Evolutionary conservation across 495 filamentous ascomycete genomes (phyloP).

Genomic region (Ascodesmis nigricans): DNA sequence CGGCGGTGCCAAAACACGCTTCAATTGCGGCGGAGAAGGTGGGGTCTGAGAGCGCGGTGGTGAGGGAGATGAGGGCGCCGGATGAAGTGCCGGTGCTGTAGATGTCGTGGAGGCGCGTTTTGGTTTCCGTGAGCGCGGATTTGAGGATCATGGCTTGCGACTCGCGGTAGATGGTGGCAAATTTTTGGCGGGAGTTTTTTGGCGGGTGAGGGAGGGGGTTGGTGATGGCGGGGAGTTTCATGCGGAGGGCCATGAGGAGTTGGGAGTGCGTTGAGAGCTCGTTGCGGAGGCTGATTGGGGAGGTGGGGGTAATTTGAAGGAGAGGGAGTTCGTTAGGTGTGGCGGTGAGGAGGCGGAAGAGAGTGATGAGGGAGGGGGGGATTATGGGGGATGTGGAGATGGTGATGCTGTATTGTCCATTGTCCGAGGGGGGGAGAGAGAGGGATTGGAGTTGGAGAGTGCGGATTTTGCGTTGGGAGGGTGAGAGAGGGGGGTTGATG

Average conservation of each 20-base stretch:
- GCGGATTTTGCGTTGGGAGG: slow-evolving; percentile 6
- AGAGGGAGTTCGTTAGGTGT: slow-evolving; percentile 6
- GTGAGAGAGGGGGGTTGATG: slow-evolving; percentile 15
- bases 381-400: background rate
- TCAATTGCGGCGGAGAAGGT: slow-evolving; percentile 8
- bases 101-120: too few species aligned
- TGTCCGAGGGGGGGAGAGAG: background rate
- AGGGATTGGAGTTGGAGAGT: slow-evolving; percentile 4
- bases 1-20: slow-evolving; percentile 9
- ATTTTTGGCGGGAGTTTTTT: slow-evolving; percentile 2
- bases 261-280: slow-evolving; percentile 13
- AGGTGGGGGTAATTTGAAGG: slow-evolving; percentile 4
- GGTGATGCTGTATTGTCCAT: slow-evolving; percentile 10
- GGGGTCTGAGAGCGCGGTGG: background rate
- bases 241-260: slow-evolving; percentile 9
- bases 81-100: background rate
- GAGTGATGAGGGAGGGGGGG: slow-evolving; percentile 6
- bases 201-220: slow-evolving; percentile 1
- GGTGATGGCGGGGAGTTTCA: slow-evolving; percentile 7
- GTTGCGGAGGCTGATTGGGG: slow-evolving; percentile 8
- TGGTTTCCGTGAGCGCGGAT: slow-evolving; percentile 6
- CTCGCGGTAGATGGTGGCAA: slow-evolving; percentile 11
- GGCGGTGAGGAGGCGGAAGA: slow-evolving; percentile 17
- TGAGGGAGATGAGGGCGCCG: slow-evolving; percentile 1
- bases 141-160: slow-evolving; percentile 10